Base-by-base conservation (phyloP, 2,329 filamentous ascomycete species). In the Pestalotiopsis sp. region DNA sequence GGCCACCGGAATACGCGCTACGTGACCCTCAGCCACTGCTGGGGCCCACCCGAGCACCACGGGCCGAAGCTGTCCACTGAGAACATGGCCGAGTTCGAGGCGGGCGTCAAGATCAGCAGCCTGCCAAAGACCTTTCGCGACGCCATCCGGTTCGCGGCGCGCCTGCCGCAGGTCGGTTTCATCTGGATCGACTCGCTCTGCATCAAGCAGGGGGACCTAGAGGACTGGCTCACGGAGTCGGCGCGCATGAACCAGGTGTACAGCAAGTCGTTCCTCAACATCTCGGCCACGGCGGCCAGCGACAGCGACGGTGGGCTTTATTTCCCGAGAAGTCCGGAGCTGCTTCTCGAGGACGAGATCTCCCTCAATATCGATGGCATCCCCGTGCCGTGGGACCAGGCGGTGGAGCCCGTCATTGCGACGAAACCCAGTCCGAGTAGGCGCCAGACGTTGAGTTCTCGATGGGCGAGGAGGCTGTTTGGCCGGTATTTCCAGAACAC, bases 291-390 rank as follows among this genome's bases (percentile, higher is more conserved):
- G 2, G 27, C 60, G 0, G 11, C 60, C 17, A 14, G 36, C 4
- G 36, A 63, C 60, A 63, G 60, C 14, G 12, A 88, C 4, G 27
- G 38, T 4, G 60, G 60, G 11, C 38, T 63, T 12, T 63, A 38
- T 12, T 63, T 41, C 4, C 11, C 17, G 1, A 2, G 60, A 23
- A 20, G 12, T 1, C 60, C 60, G 0, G 38, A 38, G 0, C 13
- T n/a, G 0, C 38, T 63, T 0, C n/a, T 14, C 12, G 60, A 63
- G 5, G 60, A 63, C 31, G 38, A 63, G 1, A 38, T 63, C 6
- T 31, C 27, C 1, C 31, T 41, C 60, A 63, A 63, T 1, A 45
- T 63, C 4, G 17, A 63, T 31, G 60, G 60, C 27, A 27, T 63
- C 1, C 60, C 60, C 5, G 31, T 14, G 12, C 36, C 60, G 20